Percentiles rank a stretch among this genome's conserved stretches.
phyloP scores from a whole-genome alignment of 495 filamentous ascomycete species.

The Ascodesmis nigricans region DNA sequence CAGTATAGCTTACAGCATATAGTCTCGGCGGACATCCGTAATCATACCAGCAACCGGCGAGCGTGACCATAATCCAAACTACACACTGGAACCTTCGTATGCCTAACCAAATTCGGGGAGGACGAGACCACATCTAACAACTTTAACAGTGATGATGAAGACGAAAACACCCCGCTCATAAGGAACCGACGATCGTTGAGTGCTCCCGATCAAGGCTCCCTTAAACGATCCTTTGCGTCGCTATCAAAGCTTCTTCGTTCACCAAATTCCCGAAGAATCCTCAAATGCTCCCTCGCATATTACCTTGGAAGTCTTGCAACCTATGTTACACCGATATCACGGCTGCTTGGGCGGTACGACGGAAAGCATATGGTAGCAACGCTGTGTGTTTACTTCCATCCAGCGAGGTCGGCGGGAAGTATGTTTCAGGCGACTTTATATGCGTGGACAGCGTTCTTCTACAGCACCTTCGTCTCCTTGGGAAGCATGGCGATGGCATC shows the following conservation, averaged over 20 bases:
- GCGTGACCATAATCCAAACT: conserved; percentile 16
- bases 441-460: conserved; percentile 57
- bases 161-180: conserved; percentile 4
- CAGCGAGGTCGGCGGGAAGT: conserved; percentile 66
- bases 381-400: conserved; percentile 61
- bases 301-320: conserved; percentile 72
- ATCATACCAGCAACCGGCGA: conserved; percentile 15
- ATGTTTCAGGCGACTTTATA: conserved; percentile 69
- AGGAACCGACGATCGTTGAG: conserved; percentile 8
- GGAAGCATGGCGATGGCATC: conserved; percentile 65
- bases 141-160: not conserved
- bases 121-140: not conserved
- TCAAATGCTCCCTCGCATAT: conserved; percentile 83
- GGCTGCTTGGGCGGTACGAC: conserved; percentile 61
- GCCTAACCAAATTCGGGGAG: conserved; percentile 2
- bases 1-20: too few relatives aligned
- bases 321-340: conserved; percentile 39
- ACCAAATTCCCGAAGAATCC: not conserved
- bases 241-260: too few relatives aligned
- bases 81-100: conserved; percentile 9
- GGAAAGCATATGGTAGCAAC: conserved; percentile 76
- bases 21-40: conserved; percentile 11
- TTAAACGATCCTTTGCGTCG: not conserved
- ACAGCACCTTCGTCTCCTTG: conserved; percentile 59
- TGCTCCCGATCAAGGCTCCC: not conserved